Percentiles rank a stretch among this genome's conserved stretches.
Conservation (phyloP, 371 early-diverging fungal genomes). For the Syncephalastrum monosporum region DNA sequence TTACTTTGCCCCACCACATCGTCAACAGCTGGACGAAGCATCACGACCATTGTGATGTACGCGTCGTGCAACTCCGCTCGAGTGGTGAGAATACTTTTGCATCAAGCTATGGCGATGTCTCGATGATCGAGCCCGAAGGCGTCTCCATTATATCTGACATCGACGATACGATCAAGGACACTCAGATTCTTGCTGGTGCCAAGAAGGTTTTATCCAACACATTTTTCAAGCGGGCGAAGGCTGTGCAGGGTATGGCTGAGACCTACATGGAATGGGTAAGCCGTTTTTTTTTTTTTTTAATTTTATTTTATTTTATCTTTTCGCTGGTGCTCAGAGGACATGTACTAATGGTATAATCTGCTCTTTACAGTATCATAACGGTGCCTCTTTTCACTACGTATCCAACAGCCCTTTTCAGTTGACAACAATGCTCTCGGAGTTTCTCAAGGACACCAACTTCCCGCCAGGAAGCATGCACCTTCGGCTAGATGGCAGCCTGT, state of each 20-base stretch:
- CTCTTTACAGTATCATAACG: conserved; percentile 47
- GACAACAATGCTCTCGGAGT: conserved; percentile 69
- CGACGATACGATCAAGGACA: conserved; percentile 88
- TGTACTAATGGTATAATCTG: not conserved
- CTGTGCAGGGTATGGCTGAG: conserved; percentile 72
- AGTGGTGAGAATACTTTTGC: conserved; percentile 14
- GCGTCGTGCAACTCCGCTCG: conserved; percentile 25
- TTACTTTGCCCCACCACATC: conserved; percentile 20
- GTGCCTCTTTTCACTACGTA: conserved; percentile 87
- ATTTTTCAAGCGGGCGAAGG: conserved; percentile 61
- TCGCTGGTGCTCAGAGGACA: not conserved
- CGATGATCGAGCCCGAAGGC: conserved; percentile 59
- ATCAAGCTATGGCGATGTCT: conserved; percentile 39
- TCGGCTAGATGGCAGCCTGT: conserved; percentile 51
- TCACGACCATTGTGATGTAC: conserved; percentile 29
- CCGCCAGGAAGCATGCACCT: conserved; percentile 82
- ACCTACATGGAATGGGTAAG: conserved; percentile 64
- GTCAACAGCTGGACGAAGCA: conserved; percentile 31
- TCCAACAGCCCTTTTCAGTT: conserved; percentile 90
- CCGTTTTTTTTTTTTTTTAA: not conserved
- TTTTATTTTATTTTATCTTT: no score
- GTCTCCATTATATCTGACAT: conserved; percentile 85
- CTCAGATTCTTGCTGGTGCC: conserved; percentile 70
- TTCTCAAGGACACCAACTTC: conserved; percentile 68
- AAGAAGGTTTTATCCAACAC: conserved; percentile 66